Evolutionary conservation across 805 yeast genomes (phyloP).

Genomic region (Priceomyces haplophilus): DNA sequence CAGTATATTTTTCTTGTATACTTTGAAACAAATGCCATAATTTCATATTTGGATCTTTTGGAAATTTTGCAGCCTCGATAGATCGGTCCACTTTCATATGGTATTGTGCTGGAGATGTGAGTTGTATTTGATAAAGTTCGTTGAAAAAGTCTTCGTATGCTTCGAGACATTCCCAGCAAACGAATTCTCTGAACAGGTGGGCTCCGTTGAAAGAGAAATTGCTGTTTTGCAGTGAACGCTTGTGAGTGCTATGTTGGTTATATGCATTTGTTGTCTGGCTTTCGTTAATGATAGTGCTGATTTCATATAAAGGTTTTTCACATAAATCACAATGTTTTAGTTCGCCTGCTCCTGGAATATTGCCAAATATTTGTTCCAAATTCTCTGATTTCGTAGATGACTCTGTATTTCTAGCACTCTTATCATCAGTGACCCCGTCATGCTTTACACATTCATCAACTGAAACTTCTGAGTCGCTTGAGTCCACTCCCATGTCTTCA

Average conservation of each 20-base stretch:
- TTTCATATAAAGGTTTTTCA: constrained; percentile 65
- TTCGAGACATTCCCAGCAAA: constrained; percentile 60
- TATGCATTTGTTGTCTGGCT: constrained; percentile 8
- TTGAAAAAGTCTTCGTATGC: constrained; percentile 51
- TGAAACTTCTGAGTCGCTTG: not conserved
- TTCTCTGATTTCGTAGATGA: constrained; percentile 16
- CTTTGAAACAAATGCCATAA: constrained; percentile 18
- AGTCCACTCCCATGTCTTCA: not conserved
- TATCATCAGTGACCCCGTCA: constrained; percentile 3
- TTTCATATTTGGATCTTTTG: constrained; percentile 7
- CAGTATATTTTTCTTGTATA: constrained; percentile 19
- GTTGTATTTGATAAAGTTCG: constrained; percentile 25
- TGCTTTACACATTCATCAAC: not conserved
- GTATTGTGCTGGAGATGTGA: constrained; percentile 1
- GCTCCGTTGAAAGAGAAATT: constrained; percentile 6
- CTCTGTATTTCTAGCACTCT: not conserved
- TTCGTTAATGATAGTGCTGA: constrained; percentile 40
- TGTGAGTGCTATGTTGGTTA: not conserved
- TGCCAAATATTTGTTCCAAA: constrained; percentile 37
- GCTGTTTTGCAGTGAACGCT: not conserved
- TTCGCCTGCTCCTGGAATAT: constrained; percentile 35
- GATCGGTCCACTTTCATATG: too few species aligned
- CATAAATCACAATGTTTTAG: constrained; percentile 63
- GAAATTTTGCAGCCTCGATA: not conserved
- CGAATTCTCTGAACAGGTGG: constrained; percentile 49